Evolutionary conservation across 257 asterid genomes (phyloP).

Genomic region (Fraxinus americana): DNA sequence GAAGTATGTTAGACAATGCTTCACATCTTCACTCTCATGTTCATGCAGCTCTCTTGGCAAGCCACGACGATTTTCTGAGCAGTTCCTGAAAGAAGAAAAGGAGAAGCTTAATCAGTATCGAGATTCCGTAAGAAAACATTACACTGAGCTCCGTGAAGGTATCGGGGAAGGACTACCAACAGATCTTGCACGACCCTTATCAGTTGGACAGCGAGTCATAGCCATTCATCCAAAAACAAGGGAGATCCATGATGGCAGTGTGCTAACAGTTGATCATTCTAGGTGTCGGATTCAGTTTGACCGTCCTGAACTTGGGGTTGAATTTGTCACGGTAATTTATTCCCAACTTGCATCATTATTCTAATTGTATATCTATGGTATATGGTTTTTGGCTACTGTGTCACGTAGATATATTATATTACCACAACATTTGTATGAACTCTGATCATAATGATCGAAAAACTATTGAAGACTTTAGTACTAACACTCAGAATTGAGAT

Average conservation of each 20-base stretch:
- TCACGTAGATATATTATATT: background rate
- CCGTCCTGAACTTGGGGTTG: conserved; percentile 92
- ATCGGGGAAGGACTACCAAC: conserved; percentile 80
- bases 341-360: conserved; percentile 17
- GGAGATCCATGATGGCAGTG: conserved; percentile 87
- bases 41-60: conserved; percentile 86
- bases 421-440: conserved; percentile 1
- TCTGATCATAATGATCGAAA: background rate
- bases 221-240: conserved; percentile 96
- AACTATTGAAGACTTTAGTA: background rate
- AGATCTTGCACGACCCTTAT: conserved; percentile 88
- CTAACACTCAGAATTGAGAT: background rate
- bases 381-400: conserved; percentile 10
- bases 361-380: conserved; percentile 14
- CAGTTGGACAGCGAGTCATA: conserved; percentile 93
- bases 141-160: conserved; percentile 87
- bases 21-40: conserved; percentile 26
- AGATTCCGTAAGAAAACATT: conserved; percentile 86
- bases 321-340: conserved; percentile 76
- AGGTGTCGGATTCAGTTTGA: conserved; percentile 92
- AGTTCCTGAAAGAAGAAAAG: conserved; percentile 92
- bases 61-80: conserved; percentile 91
- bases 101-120: conserved; percentile 88
- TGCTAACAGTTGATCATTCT: conserved; percentile 82
- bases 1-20: background rate